Conservation (phyloP, 2,329 filamentous ascomycete genomes). For the Pseudocercospora ulei region DNA sequence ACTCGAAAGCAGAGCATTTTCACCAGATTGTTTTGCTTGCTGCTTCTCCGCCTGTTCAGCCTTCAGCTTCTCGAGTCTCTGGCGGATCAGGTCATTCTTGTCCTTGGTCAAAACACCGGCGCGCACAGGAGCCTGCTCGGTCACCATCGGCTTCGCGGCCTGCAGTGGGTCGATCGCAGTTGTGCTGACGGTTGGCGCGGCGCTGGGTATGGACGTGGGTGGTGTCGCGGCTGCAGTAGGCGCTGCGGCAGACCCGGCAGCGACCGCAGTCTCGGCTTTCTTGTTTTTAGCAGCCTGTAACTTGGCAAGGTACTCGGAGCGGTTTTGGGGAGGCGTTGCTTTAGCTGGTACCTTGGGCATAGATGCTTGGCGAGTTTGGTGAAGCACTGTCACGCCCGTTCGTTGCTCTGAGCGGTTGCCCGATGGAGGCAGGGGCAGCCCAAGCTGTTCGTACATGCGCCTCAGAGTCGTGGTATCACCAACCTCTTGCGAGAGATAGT, state of each 20-base stretch:
- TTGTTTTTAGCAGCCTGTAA: slow-evolving; percentile 63
- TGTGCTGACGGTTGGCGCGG: not conserved
- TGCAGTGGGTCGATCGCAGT: not conserved
- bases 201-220: not conserved
- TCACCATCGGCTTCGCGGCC: not conserved
- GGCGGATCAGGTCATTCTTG: slow-evolving; percentile 60
- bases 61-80: slow-evolving; percentile 67
- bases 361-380: slow-evolving; percentile 10
- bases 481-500: slow-evolving; percentile 63
- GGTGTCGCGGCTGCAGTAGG: slow-evolving; percentile 1
- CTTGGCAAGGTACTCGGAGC: slow-evolving; percentile 67
- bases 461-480: slow-evolving; percentile 55
- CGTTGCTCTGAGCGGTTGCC: slow-evolving; percentile 2
- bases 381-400: slow-evolving; percentile 1
- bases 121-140: slow-evolving; percentile 1
- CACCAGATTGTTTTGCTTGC: slow-evolving; percentile 17
- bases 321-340: slow-evolving; percentile 41
- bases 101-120: slow-evolving; percentile 16
- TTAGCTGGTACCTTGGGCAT: slow-evolving; percentile 23
- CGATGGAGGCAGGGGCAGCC: slow-evolving; percentile 30
- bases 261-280: slow-evolving; percentile 36
- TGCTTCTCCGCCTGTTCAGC: slow-evolving; percentile 26
- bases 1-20: slow-evolving; percentile 11
- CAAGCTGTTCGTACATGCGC: slow-evolving; percentile 58
- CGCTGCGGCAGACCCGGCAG: slow-evolving; percentile 2